These are phyloP conservation scores for Boletus rubescentipes DNA, from an alignment of 768 basidiomycete genomes.

Conservation along the genomic window DNA sequence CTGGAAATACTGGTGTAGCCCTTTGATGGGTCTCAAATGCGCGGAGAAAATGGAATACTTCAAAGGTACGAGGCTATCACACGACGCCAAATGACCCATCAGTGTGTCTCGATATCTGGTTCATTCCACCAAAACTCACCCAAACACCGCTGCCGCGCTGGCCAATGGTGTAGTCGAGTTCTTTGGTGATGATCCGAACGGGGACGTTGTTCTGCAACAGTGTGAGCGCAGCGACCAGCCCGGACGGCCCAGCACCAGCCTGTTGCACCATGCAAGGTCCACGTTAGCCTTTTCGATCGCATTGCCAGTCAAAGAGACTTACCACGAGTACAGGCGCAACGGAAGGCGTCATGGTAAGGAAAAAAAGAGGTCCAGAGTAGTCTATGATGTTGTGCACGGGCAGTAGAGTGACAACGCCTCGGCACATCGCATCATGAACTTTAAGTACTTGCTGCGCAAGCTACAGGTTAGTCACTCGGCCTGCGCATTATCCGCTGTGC, in stretches of 20 bases:
- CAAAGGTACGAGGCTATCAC: constrained; percentile 37
- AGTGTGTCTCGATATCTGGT: background rate
- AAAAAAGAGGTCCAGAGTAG: background rate
- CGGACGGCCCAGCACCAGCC: constrained; percentile 31
- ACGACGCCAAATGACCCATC: background rate
- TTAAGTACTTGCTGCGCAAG: background rate
- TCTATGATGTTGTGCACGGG: background rate
- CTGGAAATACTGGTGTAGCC: constrained; percentile 27
- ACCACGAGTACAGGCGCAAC: constrained; percentile 22
- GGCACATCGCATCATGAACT: no score
- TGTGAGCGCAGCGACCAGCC: constrained; percentile 32
- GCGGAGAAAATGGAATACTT: constrained; percentile 42
- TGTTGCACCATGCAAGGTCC: background rate
- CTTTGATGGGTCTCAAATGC: constrained; percentile 37
- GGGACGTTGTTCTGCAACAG: constrained; percentile 44
- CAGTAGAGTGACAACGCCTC: background rate
- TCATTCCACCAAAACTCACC: constrained; percentile 22
- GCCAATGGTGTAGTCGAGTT: constrained; percentile 33
- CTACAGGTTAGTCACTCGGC: background rate
- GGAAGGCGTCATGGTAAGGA: constrained; percentile 12
- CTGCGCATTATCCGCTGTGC: background rate
- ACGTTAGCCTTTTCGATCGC: background rate
- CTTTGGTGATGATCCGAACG: constrained; percentile 53
- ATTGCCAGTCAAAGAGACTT: background rate
- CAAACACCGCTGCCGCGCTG: constrained; percentile 41